A percentile compares a stretch with the other conserved stretches of the same genome.
Evolutionary conservation across 2,329 filamentous ascomycete genomes (phyloP).

Genomic region (Colletotrichum coccodes): DNA sequence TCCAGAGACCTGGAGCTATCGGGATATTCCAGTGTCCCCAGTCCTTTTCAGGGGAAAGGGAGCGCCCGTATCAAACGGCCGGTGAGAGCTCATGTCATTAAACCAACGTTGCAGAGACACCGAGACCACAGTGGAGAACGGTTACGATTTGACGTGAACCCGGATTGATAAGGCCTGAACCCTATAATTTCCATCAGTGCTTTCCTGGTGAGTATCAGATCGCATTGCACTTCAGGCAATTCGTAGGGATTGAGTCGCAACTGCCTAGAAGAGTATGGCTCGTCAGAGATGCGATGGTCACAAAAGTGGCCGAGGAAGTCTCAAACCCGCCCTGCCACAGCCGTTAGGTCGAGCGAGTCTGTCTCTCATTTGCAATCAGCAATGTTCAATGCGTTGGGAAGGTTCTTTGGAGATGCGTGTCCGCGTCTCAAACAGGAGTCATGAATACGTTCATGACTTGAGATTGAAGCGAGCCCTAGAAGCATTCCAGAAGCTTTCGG

Average conservation of each 20-base stretch:
- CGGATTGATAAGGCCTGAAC: neutral
- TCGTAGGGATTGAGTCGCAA: neutral
- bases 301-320: neutral
- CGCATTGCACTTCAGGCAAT: neutral
- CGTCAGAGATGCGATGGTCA: neutral
- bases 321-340: neutral
- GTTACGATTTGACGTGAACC: neutral
- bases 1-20: neutral
- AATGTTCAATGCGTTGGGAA: neutral
- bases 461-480: neutral
- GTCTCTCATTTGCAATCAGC: neutral
- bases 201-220: neutral
- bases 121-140: neutral
- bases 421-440: slow-evolving; percentile 9
- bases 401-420: neutral
- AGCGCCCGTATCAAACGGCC: neutral
- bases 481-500: slow-evolving; percentile 29
- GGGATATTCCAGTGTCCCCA: neutral
- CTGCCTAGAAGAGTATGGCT: neutral
- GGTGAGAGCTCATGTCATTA: slow-evolving; percentile 2
- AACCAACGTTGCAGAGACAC: neutral
- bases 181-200: neutral
- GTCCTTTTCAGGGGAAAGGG: neutral
- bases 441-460: neutral
- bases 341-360: no score